Evolutionary conservation across 768 basidiomycete species (phyloP).

Genomic region (Suillus placidus): DNA sequence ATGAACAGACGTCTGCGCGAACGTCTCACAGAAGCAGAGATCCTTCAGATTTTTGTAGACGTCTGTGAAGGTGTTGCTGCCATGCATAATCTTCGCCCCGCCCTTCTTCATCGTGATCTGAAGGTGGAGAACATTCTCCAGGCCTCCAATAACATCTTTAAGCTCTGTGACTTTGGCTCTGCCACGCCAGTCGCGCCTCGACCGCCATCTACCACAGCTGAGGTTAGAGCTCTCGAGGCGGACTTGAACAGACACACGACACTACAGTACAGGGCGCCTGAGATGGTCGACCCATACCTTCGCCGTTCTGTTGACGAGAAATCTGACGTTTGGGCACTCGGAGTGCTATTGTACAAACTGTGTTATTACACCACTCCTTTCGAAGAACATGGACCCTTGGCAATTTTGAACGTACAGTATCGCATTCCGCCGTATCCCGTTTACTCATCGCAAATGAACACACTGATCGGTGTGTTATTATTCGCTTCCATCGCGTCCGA

Average conservation of each 20-base stretch:
- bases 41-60: slow-evolving; percentile 96
- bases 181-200: slow-evolving; percentile 71
- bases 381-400: slow-evolving; percentile 95
- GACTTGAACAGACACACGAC: slow-evolving; percentile 96
- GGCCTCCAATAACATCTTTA: slow-evolving; percentile 80
- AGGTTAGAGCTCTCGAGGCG: slow-evolving; percentile 84
- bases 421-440: slow-evolving; percentile 86
- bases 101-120: slow-evolving; percentile 94
- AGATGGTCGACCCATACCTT: slow-evolving; percentile 93
- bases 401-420: slow-evolving; percentile 96
- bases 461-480: slow-evolving; percentile 70
- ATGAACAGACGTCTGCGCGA: slow-evolving; percentile 97
- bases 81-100: slow-evolving; percentile 92
- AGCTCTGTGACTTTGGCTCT: slow-evolving; percentile 98
- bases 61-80: slow-evolving; percentile 95
- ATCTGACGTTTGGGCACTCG: slow-evolving; percentile 97
- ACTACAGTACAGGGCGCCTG: slow-evolving; percentile 96
- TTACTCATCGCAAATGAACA: slow-evolving; percentile 82
- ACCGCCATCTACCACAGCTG: slow-evolving; percentile 77
- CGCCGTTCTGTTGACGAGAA: slow-evolving; percentile 89
- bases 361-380: slow-evolving; percentile 99
- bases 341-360: slow-evolving; percentile 95
- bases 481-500: slow-evolving; percentile 7
- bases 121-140: slow-evolving; percentile 99
- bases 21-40: slow-evolving; percentile 92